These are phyloP conservation scores for Streptanthus diversifolius DNA, from an alignment of 345 rosid genomes.

Conservation along the genomic window DNA sequence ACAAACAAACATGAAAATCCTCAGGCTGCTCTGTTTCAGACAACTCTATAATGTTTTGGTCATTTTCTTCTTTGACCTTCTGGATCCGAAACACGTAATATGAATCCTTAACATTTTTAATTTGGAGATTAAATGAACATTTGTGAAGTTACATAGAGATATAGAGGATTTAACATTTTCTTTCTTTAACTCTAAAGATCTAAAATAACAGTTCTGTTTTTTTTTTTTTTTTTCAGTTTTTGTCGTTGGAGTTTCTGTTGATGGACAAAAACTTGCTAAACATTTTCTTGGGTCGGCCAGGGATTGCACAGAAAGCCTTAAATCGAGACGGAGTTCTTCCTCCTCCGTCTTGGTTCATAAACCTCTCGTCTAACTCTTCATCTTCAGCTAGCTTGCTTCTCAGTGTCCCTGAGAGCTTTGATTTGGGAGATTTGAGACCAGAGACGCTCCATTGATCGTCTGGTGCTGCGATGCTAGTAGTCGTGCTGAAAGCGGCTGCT, in stretches of 20 bases:
- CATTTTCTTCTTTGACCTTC: conserved; percentile 16
- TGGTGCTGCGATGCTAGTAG: conserved; percentile 50
- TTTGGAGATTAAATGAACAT: conserved; percentile 24
- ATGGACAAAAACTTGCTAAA: conserved; percentile 56
- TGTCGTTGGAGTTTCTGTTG: conserved; percentile 48
- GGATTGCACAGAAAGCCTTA: conserved; percentile 77
- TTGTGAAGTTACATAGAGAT: conserved; percentile 12
- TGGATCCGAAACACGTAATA: neutral
- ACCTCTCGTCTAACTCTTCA: conserved; percentile 56
- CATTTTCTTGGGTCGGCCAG: conserved; percentile 55
- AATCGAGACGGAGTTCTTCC: conserved; percentile 60
- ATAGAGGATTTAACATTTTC: conserved; percentile 17
- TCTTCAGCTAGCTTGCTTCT: conserved; percentile 86
- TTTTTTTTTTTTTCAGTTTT: conserved; percentile 3
- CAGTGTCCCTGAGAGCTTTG: conserved; percentile 60
- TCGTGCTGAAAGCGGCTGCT: conserved; percentile 58
- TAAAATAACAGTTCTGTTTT: neutral
- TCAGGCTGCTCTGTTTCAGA: neutral
- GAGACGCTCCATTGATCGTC: conserved; percentile 97
- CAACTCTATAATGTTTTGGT: neutral
- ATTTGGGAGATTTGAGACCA: conserved; percentile 73
- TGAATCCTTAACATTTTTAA: conserved; percentile 14
- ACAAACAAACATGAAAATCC: neutral
- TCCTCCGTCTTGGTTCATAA: conserved; percentile 51
- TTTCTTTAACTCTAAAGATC: conserved; percentile 28